phyloP scores from a whole-genome alignment of 805 yeast genomes.

The Jamesozyma jinghongensis region DNA sequence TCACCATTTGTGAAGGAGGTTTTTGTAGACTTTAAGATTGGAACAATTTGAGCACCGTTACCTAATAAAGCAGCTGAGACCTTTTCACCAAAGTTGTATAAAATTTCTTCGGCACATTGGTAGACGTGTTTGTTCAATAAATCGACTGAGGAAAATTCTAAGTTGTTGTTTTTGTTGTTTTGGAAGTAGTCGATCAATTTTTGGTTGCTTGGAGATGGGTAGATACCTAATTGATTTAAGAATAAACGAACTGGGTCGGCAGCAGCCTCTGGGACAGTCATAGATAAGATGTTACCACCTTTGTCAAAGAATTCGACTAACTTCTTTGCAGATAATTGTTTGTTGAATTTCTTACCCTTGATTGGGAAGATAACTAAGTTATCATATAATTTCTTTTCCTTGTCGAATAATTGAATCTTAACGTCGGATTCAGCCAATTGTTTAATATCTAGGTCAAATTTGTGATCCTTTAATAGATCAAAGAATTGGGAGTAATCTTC shows the following conservation, averaged over 20 bases:
- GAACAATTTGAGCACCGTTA: conserved; percentile 61
- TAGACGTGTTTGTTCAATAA: conserved; percentile 7
- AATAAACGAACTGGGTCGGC: conserved; percentile 59
- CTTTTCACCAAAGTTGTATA: conserved; percentile 23
- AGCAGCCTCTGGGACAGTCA: conserved; percentile 44
- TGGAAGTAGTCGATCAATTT: conserved; percentile 57
- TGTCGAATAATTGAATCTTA: conserved; percentile 21
- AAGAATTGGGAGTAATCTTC: conserved; percentile 24
- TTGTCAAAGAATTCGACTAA: conserved; percentile 50
- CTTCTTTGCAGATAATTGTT: conserved; percentile 35
- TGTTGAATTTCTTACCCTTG: conserved; percentile 37
- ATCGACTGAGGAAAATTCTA: conserved; percentile 11
- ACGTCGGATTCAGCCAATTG: conserved; percentile 14
- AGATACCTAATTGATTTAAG: conserved; percentile 73
- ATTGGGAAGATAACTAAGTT: conserved; percentile 54
- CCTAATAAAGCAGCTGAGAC: conserved; percentile 66
- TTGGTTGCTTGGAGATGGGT: conserved; percentile 70
- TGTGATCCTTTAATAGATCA: conserved; percentile 26
- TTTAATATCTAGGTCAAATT: conserved; percentile 24
- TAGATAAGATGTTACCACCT: conserved; percentile 69
- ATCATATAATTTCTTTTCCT: conserved; percentile 41
- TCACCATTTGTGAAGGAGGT: conserved; percentile 53
- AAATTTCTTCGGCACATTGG: conserved; percentile 2
- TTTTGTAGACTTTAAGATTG: conserved; percentile 56
- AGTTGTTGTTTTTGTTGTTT: conserved; percentile 5